These are phyloP conservation scores for Myriosclerotinia duriaeana DNA, from an alignment of 2,329 filamentous ascomycete species.

Conservation along the genomic window DNA sequence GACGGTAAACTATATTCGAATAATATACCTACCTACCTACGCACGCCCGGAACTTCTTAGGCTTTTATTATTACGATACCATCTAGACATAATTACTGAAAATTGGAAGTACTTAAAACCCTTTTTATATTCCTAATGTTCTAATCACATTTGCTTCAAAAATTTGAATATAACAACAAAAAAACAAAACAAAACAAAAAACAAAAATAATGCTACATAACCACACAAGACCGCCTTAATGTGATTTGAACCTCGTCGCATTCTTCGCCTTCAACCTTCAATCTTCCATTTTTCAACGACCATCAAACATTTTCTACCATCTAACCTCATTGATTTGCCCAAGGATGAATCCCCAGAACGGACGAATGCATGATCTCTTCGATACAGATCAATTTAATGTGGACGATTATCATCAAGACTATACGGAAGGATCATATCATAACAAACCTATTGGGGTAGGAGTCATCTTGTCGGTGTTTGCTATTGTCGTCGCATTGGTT, in stretches of 20 bases:
- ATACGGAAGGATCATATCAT: conserved; percentile 30
- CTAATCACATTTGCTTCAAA: no score
- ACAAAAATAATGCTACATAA: conserved; percentile 15
- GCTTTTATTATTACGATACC: not conserved
- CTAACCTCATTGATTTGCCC: conserved; percentile 30
- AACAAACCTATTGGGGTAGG: conserved; percentile 20
- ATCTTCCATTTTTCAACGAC: not conserved
- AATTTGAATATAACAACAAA: no score
- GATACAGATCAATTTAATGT: conserved; percentile 34
- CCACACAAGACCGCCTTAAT: conserved; percentile 13
- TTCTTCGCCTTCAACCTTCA: not conserved
- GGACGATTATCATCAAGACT: conserved; percentile 40
- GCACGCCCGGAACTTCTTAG: no score
- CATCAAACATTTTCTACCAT: not conserved
- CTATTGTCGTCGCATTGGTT: conserved; percentile 34
- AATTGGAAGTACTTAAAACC: no score
- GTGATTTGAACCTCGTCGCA: conserved; percentile 4
- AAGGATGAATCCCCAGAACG: conserved; percentile 38
- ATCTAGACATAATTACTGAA: no score
- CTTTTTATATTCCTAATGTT: no score
- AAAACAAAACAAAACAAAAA: no score
- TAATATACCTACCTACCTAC: no score
- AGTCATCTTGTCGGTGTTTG: conserved; percentile 32
- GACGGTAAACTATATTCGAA: no score
- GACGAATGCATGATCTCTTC: conserved; percentile 33